phyloP scores from a whole-genome alignment of 2,329 filamentous ascomycete genomes.

The Talaromyces piceae region DNA sequence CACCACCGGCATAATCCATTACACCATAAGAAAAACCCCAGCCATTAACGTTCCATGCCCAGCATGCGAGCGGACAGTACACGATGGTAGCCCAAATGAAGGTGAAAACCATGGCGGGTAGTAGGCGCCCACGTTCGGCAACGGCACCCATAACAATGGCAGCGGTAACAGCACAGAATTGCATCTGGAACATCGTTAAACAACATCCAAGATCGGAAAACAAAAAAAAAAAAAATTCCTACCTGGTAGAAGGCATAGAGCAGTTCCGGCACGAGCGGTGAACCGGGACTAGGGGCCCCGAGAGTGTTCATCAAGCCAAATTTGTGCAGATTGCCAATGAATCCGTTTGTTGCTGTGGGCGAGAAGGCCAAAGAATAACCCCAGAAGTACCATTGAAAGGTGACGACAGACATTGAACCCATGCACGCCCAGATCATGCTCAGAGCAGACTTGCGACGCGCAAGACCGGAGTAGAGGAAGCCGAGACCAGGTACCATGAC shows the following conservation, averaged over 20 bases:
- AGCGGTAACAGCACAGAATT: constrained; percentile 91
- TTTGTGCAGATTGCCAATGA: constrained; percentile 82
- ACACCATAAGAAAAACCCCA: constrained; percentile 90
- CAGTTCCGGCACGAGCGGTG: constrained; percentile 77
- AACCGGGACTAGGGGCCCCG: constrained; percentile 77
- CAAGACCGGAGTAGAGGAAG: constrained; percentile 94
- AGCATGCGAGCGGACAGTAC: constrained; percentile 94
- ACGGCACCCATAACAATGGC: constrained; percentile 88
- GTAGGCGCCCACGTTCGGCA: constrained; percentile 84
- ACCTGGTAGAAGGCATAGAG: constrained; percentile 93
- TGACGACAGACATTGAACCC: constrained; percentile 82
- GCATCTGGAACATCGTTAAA: constrained; percentile 70
- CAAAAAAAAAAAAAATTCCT: constrained; percentile 12
- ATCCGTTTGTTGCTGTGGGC: constrained; percentile 70
- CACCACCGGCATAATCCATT: constrained; percentile 91
- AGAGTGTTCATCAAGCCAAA: constrained; percentile 84
- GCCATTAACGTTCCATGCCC: constrained; percentile 92
- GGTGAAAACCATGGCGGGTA: constrained; percentile 89
- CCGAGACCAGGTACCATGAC: constrained; percentile 95
- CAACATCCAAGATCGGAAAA: neutral
- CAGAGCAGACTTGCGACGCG: constrained; percentile 93
- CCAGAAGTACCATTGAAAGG: constrained; percentile 99
- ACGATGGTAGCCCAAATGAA: constrained; percentile 97
- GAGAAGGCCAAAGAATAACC: constrained; percentile 94
- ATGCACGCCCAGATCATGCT: constrained; percentile 97